These are phyloP conservation scores for Coprinopsis strossmayeri DNA, from an alignment of 768 basidiomycete genomes.

Conservation along the genomic window DNA sequence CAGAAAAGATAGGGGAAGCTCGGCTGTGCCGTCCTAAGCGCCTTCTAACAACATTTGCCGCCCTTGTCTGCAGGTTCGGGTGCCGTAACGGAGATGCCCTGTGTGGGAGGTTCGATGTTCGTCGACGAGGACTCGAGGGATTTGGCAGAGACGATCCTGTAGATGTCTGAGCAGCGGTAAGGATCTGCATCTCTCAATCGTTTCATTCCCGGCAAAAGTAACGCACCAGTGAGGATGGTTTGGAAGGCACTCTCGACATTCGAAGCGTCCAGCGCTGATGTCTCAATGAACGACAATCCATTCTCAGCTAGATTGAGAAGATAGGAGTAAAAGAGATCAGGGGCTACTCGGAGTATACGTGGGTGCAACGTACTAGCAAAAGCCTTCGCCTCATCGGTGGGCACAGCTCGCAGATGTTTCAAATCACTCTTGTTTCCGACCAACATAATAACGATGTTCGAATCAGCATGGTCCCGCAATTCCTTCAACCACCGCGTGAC, in stretches of 20 bases:
- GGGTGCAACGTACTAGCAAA: conserved; percentile 63
- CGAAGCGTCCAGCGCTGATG: conserved; percentile 98
- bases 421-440: conserved; percentile 99
- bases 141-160: conserved; percentile 95
- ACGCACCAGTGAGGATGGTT: conserved; percentile 84
- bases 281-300: conserved; percentile 93
- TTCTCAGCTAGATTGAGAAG: no score
- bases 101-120: conserved; percentile 75
- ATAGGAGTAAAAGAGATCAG: conserved; percentile 11
- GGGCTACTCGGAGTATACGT: not conserved
- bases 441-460: conserved; percentile 92
- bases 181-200: no score
- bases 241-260: conserved; percentile 99
- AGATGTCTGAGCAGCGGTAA: conserved; percentile 63
- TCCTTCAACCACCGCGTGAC: conserved; percentile 97
- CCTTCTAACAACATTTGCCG: conserved; percentile 67
- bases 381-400: conserved; percentile 93
- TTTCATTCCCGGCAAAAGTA: not conserved
- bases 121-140: conserved; percentile 79
- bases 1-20: no score
- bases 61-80: conserved; percentile 53
- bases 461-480: conserved; percentile 89
- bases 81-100: conserved; percentile 73
- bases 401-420: conserved; percentile 93
- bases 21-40: no score